Evolutionary conservation across 2,329 filamentous ascomycete species (phyloP).

Genomic region (Nemania bipapillata): DNA sequence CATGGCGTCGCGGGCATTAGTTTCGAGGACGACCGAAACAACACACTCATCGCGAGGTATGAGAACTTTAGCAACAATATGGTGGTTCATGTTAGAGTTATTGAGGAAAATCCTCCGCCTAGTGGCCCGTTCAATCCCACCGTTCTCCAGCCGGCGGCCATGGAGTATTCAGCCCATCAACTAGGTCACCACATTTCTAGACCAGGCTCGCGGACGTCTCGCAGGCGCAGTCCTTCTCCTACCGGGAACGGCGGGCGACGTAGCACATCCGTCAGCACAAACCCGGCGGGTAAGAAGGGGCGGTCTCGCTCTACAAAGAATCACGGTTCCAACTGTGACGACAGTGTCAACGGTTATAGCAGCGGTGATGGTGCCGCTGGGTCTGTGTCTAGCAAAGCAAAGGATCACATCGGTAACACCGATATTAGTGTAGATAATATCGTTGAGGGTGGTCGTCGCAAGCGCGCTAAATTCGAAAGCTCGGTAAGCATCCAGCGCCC

Average conservation of each 20-base stretch:
- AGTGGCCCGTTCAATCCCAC: constrained; percentile 63
- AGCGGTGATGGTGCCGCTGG: constrained; percentile 85
- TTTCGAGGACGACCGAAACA: constrained; percentile 90
- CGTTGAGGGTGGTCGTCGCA: constrained; percentile 93
- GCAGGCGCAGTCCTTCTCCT: constrained; percentile 82
- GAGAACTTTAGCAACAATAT: constrained; percentile 95
- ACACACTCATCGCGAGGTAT: constrained; percentile 92
- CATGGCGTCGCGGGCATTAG: constrained; percentile 85
- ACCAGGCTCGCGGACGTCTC: constrained; percentile 75
- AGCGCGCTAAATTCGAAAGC: constrained; percentile 94
- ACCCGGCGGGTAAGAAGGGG: constrained; percentile 68
- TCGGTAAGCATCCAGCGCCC: constrained; percentile 75
- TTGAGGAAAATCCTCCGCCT: constrained; percentile 66
- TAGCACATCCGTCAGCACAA: constrained; percentile 75
- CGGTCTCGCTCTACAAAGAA: constrained; percentile 77
- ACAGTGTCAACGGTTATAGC: constrained; percentile 80
- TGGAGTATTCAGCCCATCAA: constrained; percentile 61
- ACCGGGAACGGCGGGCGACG: constrained; percentile 74
- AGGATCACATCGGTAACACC: constrained; percentile 89
- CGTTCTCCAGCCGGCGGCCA: constrained; percentile 63
- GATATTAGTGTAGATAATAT: constrained; percentile 99
- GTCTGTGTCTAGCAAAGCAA: constrained; percentile 79
- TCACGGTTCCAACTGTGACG: constrained; percentile 71
- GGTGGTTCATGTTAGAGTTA: constrained; percentile 90
- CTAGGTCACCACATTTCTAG: constrained; percentile 72